Percentiles rank a stretch among this genome's conserved stretches.
These are phyloP conservation scores for Pyricularia grisea DNA, from an alignment of 2,329 filamentous ascomycete species.

Conservation along the genomic window DNA sequence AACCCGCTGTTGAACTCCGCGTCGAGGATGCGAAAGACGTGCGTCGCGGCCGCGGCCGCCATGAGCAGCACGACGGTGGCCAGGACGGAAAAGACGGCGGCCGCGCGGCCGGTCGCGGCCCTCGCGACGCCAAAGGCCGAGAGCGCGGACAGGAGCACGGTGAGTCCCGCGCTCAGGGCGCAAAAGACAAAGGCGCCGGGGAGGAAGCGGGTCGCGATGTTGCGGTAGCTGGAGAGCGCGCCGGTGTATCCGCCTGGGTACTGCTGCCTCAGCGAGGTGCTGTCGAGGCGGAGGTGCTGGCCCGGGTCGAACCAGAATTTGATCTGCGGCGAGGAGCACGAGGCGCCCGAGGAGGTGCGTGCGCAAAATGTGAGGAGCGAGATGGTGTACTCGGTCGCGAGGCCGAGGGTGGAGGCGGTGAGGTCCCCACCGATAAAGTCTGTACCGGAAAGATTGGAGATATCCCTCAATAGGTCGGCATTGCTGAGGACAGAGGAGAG, in stretches of 20 bases:
- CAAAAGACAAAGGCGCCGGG: conserved; percentile 19
- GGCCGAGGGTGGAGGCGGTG: conserved; percentile 17
- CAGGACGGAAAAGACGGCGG: conserved; percentile 9
- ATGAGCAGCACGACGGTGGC: conserved; percentile 17
- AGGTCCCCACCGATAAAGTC: conserved; percentile 21
- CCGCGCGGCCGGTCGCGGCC: conserved; percentile 7
- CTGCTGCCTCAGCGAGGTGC: conserved; percentile 13
- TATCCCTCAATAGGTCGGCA: conserved; percentile 21
- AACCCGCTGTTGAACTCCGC: conserved; percentile 18
- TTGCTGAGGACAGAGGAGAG: conserved; percentile 19
- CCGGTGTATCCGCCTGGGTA: conserved; percentile 12
- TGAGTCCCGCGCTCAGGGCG: conserved; percentile 13
- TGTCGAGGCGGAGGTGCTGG: conserved; percentile 19
- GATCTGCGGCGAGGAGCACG: conserved; percentile 18
- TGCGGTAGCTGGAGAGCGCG: conserved; percentile 17
- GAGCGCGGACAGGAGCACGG: conserved; percentile 14
- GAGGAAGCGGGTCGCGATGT: conserved; percentile 16
- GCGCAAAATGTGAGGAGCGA: conserved; percentile 23
- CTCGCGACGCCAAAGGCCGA: conserved; percentile 6
- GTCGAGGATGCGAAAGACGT: conserved; percentile 16
- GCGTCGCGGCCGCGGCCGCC: conserved; percentile 15
- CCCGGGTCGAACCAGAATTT: conserved; percentile 21
- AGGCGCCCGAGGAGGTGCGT: conserved; percentile 11
- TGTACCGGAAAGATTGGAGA: conserved; percentile 19
- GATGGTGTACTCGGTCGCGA: conserved; percentile 20